Percentiles rank a stretch among this genome's conserved stretches.
These are phyloP conservation scores for Chlamydomonas asymmetrica DNA, from an alignment of 139 green algal species.

Conservation along the genomic window DNA sequence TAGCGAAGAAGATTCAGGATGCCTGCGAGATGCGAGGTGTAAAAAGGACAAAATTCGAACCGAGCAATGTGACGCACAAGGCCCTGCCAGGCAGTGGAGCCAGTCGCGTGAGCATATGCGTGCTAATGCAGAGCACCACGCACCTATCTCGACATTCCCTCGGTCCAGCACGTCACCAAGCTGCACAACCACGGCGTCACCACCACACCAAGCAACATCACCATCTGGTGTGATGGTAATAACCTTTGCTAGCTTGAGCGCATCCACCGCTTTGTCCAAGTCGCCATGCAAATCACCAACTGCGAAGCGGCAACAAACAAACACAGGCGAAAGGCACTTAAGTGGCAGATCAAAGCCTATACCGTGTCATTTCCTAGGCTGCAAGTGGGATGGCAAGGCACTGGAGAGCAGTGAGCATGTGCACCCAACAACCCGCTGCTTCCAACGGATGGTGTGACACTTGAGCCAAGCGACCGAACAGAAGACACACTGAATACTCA, in stretches of 20 bases:
- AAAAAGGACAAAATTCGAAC: neutral
- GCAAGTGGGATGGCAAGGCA: neutral
- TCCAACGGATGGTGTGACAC: neutral
- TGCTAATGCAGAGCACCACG: neutral
- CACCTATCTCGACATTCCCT: constrained; percentile 87
- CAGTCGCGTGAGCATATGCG: neutral
- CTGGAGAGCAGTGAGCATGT: too few species aligned
- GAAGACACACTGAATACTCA: constrained; percentile 44
- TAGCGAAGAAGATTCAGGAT: constrained; percentile 81
- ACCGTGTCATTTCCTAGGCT: too few species aligned
- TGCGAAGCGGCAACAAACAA: constrained; percentile 31
- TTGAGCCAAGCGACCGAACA: neutral
- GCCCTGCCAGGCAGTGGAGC: neutral
- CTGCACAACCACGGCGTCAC: constrained; percentile 87
- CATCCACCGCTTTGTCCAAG: constrained; percentile 75
- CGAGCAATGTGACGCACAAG: neutral
- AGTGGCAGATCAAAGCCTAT: too few species aligned
- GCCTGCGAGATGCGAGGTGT: too few species aligned
- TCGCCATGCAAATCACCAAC: constrained; percentile 93
- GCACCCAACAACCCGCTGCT: neutral
- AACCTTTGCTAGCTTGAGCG: constrained; percentile 73
- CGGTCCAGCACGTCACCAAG: constrained; percentile 91
- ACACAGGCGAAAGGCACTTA: too few species aligned
- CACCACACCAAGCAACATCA: constrained; percentile 72
- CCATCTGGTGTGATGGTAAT: constrained; percentile 43